phyloP scores from a whole-genome alignment of 805 yeast genomes.

The Starmerella floris region DNA sequence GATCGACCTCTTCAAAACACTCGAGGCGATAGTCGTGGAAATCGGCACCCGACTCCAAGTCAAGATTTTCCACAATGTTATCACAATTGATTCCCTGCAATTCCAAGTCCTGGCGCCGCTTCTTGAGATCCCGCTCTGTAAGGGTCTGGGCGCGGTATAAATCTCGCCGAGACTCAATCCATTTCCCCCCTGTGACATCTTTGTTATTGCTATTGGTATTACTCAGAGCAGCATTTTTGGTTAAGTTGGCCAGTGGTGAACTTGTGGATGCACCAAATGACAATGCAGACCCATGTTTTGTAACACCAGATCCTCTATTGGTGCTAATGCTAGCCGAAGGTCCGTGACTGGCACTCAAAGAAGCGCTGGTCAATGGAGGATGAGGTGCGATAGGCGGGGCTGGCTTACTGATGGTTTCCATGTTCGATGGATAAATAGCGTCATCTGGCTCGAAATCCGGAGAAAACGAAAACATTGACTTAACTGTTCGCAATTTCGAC shows the following conservation, averaged over 20 bases:
- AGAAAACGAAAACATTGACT: conserved; percentile 15
- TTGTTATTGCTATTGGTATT: neutral
- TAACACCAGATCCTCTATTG: neutral
- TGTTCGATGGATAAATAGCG: conserved; percentile 14
- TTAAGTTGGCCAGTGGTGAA: neutral
- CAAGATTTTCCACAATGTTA: conserved; percentile 13
- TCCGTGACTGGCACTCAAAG: neutral
- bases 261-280: neutral
- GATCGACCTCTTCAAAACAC: conserved; percentile 23
- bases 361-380: neutral
- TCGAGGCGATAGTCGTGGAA: conserved; percentile 22
- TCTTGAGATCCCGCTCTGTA: conserved; percentile 49
- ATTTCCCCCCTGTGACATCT: conserved; percentile 19
- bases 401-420: neutral
- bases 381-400: neutral
- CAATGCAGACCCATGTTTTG: neutral
- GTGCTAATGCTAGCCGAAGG: neutral
- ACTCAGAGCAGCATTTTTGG: too few relatives aligned
- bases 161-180: conserved; percentile 47
- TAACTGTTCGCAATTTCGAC: conserved; percentile 6
- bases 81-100: conserved; percentile 19
- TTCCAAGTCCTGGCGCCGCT: conserved; percentile 44
- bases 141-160: conserved; percentile 61
- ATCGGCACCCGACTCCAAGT: conserved; percentile 8
- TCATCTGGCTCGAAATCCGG: conserved; percentile 9